Evolutionary conservation across 225 moss, liverwort and hornwort species (phyloP).

Genomic region (Asterella californica): DNA sequence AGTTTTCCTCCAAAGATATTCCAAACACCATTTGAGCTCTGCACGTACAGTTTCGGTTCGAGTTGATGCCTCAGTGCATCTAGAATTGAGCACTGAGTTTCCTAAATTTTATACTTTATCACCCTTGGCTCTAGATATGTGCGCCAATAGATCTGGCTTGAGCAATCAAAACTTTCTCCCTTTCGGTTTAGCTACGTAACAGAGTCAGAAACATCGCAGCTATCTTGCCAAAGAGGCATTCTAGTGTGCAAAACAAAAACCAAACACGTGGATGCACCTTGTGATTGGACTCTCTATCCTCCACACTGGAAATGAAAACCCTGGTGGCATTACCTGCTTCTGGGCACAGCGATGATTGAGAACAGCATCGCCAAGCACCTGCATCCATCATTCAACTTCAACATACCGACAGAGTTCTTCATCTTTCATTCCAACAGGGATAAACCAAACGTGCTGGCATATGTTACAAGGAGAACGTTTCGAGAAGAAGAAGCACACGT

Average conservation of each 20-base stretch:
- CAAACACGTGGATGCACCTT: background rate
- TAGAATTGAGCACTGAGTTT: no score
- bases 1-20: conserved; percentile 86
- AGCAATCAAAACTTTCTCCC: background rate
- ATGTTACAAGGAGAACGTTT: background rate
- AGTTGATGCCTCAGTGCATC: background rate
- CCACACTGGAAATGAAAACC: no score
- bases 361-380: conserved; percentile 91
- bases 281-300: background rate
- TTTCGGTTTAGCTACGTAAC: background rate
- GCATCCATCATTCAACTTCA: conserved; percentile 21
- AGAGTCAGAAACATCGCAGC: background rate
- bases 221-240: background rate
- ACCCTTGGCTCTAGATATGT: background rate
- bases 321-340: conserved; percentile 53
- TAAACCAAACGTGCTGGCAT: background rate
- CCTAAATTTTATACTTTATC: background rate
- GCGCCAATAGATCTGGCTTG: background rate
- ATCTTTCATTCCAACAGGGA: background rate
- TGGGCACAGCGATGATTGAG: conserved; percentile 95
- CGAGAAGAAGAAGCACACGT: no score
- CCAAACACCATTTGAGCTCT: conserved; percentile 75
- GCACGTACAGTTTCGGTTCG: conserved; percentile 2
- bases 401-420: background rate
- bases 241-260: background rate